Base-by-base conservation (phyloP, 192 early-diverging fungal genomes). In the Spizellomyces punctatus region DNA sequence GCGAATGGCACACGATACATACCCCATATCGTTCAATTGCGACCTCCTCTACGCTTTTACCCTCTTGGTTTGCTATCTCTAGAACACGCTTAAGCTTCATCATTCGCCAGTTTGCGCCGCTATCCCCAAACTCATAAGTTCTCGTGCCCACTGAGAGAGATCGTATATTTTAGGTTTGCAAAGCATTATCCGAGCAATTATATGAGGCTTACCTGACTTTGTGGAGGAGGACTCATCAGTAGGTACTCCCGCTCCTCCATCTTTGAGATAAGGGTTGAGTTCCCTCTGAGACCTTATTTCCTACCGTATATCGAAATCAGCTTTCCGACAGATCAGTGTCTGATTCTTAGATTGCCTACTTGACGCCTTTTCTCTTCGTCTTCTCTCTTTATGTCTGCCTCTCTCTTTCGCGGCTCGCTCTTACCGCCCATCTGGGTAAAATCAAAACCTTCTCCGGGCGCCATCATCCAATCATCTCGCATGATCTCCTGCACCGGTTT, bases 21-120 rank as follows among this genome's bases (percentile, higher is more conserved):
- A 89, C 89, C 19, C 91, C 91, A 69, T 88, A 93, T 65, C 89
- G 79, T 66, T 93, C 91, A 8, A 91, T 9, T 6, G 88, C 91
- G 19, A 93, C 83, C 43, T 91, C 86, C 17, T 90, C 78, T 12
- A 90, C 68, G 8, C 80, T 57, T 27, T 86, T 76, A 8, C 81
- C 81, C 62, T 90, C 88, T 60, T 91, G 89, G 56, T 86, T 82
- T 6, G 91, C 91, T 10, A 86, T 82, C 58, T 94, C 91, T 69
- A 76, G 79, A 22, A 87, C 79, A 44, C 88, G 78, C 62, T 82
- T 85, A 36, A 94, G 78, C 60, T 92, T 92, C 70, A 90, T 89
- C 91, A 94, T 94, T 55, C 91, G 79, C 92, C 92, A 94, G 41
- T 63, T 85, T 17, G 77, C 65, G 10, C 82, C 82, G 10, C 68